These are phyloP conservation scores for Starmerella vaccinii DNA, from an alignment of 805 yeast genomes.

Conservation along the genomic window DNA sequence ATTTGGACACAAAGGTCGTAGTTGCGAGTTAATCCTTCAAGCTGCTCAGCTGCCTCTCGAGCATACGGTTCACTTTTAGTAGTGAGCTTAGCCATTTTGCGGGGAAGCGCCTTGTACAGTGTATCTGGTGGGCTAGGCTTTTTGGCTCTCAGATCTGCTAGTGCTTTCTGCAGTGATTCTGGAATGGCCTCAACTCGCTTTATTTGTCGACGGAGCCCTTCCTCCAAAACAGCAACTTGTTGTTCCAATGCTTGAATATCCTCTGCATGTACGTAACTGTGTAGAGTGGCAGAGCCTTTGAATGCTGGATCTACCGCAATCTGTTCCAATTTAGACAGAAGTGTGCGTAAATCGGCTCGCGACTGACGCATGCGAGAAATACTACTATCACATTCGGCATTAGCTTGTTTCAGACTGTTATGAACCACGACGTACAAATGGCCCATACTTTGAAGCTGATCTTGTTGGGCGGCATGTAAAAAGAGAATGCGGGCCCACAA, in stretches of 20 bases:
- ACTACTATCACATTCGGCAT: slow-evolving; percentile 10
- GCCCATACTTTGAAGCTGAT: slow-evolving; percentile 35
- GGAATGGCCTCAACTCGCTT: slow-evolving; percentile 17
- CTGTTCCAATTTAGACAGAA: slow-evolving; percentile 17
- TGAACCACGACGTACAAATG: slow-evolving; percentile 32
- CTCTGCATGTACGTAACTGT: slow-evolving; percentile 21
- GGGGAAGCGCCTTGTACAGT: slow-evolving; percentile 29
- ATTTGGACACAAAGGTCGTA: slow-evolving; percentile 66
- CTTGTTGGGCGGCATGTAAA: slow-evolving; percentile 37
- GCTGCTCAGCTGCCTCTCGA: slow-evolving; percentile 55
- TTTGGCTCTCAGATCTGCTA: slow-evolving; percentile 15
- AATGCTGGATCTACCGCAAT: slow-evolving; percentile 19
- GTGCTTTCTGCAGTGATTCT: slow-evolving; percentile 15
- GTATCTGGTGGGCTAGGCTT: slow-evolving; percentile 20
- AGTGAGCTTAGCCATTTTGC: slow-evolving; percentile 24
- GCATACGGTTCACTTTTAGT: slow-evolving; percentile 36
- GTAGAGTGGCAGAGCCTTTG: slow-evolving; percentile 12
- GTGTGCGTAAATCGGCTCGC: slow-evolving; percentile 19
- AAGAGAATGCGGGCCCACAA: slow-evolving; percentile 38
- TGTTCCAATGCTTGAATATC: slow-evolving; percentile 16
- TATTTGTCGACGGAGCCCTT: slow-evolving; percentile 8
- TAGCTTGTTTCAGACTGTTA: slow-evolving; percentile 24
- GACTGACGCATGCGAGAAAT: slow-evolving; percentile 13
- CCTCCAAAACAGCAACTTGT: slow-evolving; percentile 11
- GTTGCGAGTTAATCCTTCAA: slow-evolving; percentile 67